These are phyloP conservation scores for Fraxinus quadrangulata DNA, from an alignment of 257 asterid species.

Conservation along the genomic window DNA sequence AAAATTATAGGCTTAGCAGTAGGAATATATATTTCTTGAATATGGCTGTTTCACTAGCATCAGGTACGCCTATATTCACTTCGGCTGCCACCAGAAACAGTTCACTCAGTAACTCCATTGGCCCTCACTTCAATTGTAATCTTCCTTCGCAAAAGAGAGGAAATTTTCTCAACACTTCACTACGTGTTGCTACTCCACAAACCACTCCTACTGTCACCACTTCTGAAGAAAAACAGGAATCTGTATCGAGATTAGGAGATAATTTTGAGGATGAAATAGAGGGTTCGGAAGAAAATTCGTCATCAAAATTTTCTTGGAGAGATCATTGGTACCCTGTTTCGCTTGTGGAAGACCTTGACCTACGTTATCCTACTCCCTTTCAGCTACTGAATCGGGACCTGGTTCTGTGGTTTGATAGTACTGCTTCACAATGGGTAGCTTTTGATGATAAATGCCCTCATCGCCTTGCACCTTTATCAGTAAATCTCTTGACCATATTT, in stretches of 20 bases:
- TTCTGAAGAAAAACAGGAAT: constrained; percentile 37
- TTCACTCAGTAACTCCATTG: constrained; percentile 20
- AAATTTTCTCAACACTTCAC: constrained; percentile 29
- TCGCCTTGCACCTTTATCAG: constrained; percentile 97
- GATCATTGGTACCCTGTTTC: constrained; percentile 99
- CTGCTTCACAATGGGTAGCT: constrained; percentile 84
- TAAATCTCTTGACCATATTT: constrained; percentile 23
- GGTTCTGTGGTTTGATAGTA: constrained; percentile 86
- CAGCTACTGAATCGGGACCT: constrained; percentile 92
- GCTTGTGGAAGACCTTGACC: constrained; percentile 85
- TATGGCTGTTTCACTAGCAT: constrained; percentile 40
- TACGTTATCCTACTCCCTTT: constrained; percentile 78
- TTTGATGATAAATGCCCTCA: constrained; percentile 97
- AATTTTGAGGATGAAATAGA: constrained; percentile 31
- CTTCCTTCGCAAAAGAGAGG: constrained; percentile 27
- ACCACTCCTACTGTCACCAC: constrained; percentile 44
- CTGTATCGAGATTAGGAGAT: constrained; percentile 17
- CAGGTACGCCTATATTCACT: constrained; percentile 37
- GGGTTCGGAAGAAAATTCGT: constrained; percentile 47
- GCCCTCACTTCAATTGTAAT: constrained; percentile 23
- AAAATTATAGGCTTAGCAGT: neutral
- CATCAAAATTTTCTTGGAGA: constrained; percentile 80
- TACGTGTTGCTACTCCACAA: constrained; percentile 67
- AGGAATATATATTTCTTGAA: neutral
- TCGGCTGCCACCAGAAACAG: constrained; percentile 12